A percentile compares a stretch with the other conserved stretches of the same genome.
Evolutionary conservation across 2,329 filamentous ascomycete species (phyloP).

Genomic region (Trichophyton verrucosum): DNA sequence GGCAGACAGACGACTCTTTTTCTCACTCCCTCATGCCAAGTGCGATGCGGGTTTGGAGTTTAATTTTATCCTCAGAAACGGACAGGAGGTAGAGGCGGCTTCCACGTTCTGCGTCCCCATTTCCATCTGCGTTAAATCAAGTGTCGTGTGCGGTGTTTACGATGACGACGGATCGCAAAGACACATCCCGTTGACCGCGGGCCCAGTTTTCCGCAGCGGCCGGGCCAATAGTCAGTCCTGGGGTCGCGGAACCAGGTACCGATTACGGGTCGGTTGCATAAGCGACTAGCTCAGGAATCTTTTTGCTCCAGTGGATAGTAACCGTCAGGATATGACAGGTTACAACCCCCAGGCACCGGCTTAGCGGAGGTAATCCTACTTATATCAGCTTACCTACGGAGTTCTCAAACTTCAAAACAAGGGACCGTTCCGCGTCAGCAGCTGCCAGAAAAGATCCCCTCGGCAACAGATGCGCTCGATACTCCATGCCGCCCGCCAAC

Average conservation of each 20-base stretch:
- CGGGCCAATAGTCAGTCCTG: conserved; percentile 1
- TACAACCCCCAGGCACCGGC: neutral
- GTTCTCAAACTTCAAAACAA: neutral
- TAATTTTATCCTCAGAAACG: too few species aligned
- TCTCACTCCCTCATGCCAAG: neutral
- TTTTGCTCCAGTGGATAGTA: too few species aligned
- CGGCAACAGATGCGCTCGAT: too few species aligned
- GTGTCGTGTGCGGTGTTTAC: neutral
- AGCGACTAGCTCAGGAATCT: neutral
- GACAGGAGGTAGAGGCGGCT: neutral
- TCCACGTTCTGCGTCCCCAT: neutral
- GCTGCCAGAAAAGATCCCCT: too few species aligned
- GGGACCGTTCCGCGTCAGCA: neutral
- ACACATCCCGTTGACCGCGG: neutral
- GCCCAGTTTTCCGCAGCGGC: conserved; percentile 1
- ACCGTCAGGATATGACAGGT: neutral
- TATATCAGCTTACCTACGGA: neutral
- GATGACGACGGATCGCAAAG: neutral
- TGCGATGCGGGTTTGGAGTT: neutral
- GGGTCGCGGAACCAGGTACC: conserved; percentile 2
- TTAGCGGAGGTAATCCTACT: neutral
- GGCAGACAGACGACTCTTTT: neutral
- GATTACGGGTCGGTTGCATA: conserved; percentile 1
- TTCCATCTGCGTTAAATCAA: neutral
- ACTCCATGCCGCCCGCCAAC: neutral